Evolutionary conservation across 345 rosid species (phyloP), one percentile per base, ranked within the genome.

Genomic region (Euphorbia peplus): DNA sequence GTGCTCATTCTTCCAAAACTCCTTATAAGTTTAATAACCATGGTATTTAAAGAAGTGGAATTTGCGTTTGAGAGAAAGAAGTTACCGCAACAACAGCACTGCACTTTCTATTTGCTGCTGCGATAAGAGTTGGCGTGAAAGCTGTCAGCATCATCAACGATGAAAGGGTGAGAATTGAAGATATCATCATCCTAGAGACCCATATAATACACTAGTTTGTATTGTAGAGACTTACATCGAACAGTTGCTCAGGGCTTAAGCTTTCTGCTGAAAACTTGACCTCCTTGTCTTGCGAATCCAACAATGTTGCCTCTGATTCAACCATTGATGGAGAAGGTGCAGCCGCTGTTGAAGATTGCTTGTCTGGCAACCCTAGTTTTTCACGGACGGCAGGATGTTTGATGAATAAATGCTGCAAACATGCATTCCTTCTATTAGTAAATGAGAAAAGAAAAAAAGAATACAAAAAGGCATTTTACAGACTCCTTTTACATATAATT

Each of bases 331-430:
- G 18, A 28, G 68, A 44, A 51, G 51, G 41, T 58, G 67, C 67
- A 41, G 70, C 70, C 60, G 56, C 68, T 69, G 73, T 53, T 53
- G 78, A 74, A 66, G 79, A 64, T 52, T 62, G 54, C 60, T 59
- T 73, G 35, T 54, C 76, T 69, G 84, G 85, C 72, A 93, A 73
- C 26, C 95, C 96, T 76, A 93, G 79, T 77, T 76, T 91, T 62
- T 77, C 70, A 64, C 86, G 83, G 64, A 88, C 76, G 71, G 70
- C 64, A 18, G 97, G 90, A 81, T 84, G 78, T 52, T 78, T 83
- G 80, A 93, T 79, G 72, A 78, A 67, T 67, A 83, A 60, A 77
- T 89, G 92, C 98, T 93, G 87, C 87, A 84, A 57, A 68, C 52
- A 75, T 60, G 29, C 39, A 44, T 44, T 10, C 21, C 41, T 13